Base-by-base conservation (phyloP, 1,284 basidiomycete species). In the Rhodotorula sp. region DNA sequence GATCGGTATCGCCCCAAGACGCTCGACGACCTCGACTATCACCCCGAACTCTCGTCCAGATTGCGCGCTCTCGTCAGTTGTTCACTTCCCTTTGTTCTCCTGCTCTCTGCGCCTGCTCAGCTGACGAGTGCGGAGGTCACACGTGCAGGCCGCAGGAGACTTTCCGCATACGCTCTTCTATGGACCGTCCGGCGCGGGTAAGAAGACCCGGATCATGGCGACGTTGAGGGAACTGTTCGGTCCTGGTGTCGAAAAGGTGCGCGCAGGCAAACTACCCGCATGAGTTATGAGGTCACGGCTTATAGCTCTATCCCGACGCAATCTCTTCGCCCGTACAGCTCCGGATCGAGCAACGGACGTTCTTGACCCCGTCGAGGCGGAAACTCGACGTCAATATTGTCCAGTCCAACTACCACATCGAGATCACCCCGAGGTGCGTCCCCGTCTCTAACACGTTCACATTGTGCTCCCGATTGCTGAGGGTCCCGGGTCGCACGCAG, bases 111-210 rank as follows among this genome's bases (percentile, higher is more conserved):
- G 52, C 62, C 3, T 12, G 19, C 19, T 26, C 4, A 19, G 43
- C 62, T 55, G 26, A 63, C 52, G 8, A 26, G 2, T 49, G 26
- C n/a, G 18, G 62, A 21, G 52, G 0, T 2, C 18, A 34, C 8
- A 28, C 14, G n/a, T 14, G 19, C 73, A 74, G 72, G 71, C 73
- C 18, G 48, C 62, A 14, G 69, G 70, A 3, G 97, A 99, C 84
- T 97, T 99, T 79, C 95, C 95, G 10, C 95, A 99, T 80, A 90
- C 97, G 84, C 87, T 99, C 18, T 97, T 99, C 83, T 99, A 98
- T 79, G 97, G 95, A 0, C 97, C 95, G 3, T 92, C 92, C 7
- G 95, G 95, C 26, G 93, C 95, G 15, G 95, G 95, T 26, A 99
- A 99, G 84, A 99, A 99, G 86, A 99, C 97, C 50, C 86, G 97